These are phyloP conservation scores for Strobilomyces echinocephalus DNA, from an alignment of 768 basidiomycete genomes.

Conservation along the genomic window DNA sequence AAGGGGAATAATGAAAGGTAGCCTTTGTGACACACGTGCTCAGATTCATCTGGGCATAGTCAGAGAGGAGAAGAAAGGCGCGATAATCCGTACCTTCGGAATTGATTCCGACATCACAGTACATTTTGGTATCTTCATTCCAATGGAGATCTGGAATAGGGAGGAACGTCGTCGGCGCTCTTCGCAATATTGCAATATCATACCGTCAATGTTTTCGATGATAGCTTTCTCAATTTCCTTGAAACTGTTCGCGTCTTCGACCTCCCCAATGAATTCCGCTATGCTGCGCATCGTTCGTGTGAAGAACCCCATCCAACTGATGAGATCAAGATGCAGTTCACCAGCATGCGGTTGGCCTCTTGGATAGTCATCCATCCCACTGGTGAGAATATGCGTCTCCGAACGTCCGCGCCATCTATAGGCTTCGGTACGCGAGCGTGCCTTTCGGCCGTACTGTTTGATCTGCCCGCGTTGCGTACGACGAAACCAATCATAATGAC, in stretches of 20 bases:
- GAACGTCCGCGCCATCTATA: conserved; percentile 95
- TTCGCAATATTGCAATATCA: neutral
- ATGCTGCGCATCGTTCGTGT: conserved; percentile 90
- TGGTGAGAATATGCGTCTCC: conserved; percentile 81
- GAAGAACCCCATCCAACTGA: conserved; percentile 97
- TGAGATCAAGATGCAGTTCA: conserved; percentile 89
- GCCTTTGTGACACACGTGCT: conserved; percentile 85
- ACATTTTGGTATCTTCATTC: conserved; percentile 86
- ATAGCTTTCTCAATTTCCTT: conserved; percentile 75
- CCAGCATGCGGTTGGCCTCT: conserved; percentile 84
- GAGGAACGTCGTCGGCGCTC: neutral
- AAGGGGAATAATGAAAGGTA: conserved; percentile 95
- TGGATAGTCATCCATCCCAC: conserved; percentile 96
- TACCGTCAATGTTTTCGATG: conserved; percentile 82
- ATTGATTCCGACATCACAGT: conserved; percentile 84
- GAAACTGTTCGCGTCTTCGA: conserved; percentile 78
- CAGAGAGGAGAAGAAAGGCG: neutral
- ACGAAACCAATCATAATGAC: conserved; percentile 96
- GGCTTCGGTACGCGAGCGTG: conserved; percentile 83
- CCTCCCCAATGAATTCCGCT: conserved; percentile 79
- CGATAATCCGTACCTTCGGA: conserved; percentile 58
- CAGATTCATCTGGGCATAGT: conserved; percentile 69
- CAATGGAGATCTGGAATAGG: conserved; percentile 75
- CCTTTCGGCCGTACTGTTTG: conserved; percentile 79
- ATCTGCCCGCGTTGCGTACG: conserved; percentile 92